Percentiles rank a stretch among this genome's conserved stretches.
Conservation (phyloP, 768 basidiomycete species). For the Hygrophorus russula region DNA sequence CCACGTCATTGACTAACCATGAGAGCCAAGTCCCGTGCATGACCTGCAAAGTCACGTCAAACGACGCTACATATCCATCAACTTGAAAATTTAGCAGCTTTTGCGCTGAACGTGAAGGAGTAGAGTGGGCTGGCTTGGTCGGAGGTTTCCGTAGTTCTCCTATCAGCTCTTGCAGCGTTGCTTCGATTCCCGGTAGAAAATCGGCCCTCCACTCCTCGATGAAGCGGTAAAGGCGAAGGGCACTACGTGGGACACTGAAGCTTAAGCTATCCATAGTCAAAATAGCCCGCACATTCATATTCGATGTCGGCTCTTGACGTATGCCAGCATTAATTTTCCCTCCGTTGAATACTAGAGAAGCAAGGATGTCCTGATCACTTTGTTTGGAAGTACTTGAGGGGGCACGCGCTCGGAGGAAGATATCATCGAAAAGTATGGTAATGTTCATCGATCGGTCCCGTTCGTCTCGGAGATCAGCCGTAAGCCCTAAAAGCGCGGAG, state of each 20-base stretch:
- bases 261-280: slow-evolving; percentile 34
- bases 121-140: slow-evolving; percentile 21
- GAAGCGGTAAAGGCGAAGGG: slow-evolving; percentile 67
- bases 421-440: slow-evolving; percentile 35
- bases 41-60: slow-evolving; percentile 61
- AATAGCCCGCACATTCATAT: slow-evolving; percentile 28
- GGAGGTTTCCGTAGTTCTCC: slow-evolving; percentile 45
- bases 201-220: slow-evolving; percentile 75
- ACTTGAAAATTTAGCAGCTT: slow-evolving; percentile 30
- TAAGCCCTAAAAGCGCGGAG: slow-evolving; percentile 15
- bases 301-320: slow-evolving; percentile 33
- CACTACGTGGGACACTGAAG: slow-evolving; percentile 68
- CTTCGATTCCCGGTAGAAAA: slow-evolving; percentile 66
- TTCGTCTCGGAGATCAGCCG: slow-evolving; percentile 16
- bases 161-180: slow-evolving; percentile 51
- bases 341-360: slow-evolving; percentile 39
- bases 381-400: slow-evolving; percentile 26
- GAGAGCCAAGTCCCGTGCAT: slow-evolving; percentile 86
- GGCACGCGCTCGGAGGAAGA: slow-evolving; percentile 51
- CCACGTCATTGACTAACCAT: slow-evolving; percentile 48
- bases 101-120: slow-evolving; percentile 16
- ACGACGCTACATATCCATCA: slow-evolving; percentile 37
- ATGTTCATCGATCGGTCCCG: slow-evolving; percentile 33
- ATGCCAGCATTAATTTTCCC: slow-evolving; percentile 35
- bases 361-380: slow-evolving; percentile 45